phyloP scores from a whole-genome alignment of 495 filamentous ascomycete species.

The Tuber magnatum region DNA sequence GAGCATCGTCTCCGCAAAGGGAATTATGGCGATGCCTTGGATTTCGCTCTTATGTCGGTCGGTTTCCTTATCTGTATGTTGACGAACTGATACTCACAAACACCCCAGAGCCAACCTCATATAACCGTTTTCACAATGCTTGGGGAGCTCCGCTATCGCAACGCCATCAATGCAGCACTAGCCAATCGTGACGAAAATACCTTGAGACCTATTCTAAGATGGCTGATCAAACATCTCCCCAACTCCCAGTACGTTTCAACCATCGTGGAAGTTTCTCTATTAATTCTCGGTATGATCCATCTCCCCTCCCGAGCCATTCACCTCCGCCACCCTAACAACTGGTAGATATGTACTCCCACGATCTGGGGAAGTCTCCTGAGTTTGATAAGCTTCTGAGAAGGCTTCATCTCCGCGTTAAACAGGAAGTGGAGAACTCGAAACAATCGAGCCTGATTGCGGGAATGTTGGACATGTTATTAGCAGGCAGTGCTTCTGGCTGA shows the following conservation, averaged over 20 bases:
- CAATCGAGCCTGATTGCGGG: conserved; percentile 68
- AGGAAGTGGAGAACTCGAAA: conserved; percentile 73
- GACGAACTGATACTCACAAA: background rate
- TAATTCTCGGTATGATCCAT: conserved; percentile 50
- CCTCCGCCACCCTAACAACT: background rate
- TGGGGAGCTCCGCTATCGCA: conserved; percentile 76
- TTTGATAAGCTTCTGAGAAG: conserved; percentile 59
- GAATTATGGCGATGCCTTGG: conserved; percentile 67
- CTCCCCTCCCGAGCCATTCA: background rate
- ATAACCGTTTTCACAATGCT: conserved; percentile 65
- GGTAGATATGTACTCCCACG: conserved; percentile 71
- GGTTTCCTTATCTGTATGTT: background rate
- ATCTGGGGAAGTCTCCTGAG: conserved; percentile 64
- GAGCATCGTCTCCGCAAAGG: conserved; percentile 72
- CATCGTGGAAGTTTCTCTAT: conserved; percentile 69
- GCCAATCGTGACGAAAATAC: conserved; percentile 73
- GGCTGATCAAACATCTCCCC: conserved; percentile 68
- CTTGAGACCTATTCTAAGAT: conserved; percentile 72
- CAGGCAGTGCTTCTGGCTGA: conserved; percentile 19
- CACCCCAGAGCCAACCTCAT: conserved; percentile 48
- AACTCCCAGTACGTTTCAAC: conserved; percentile 71
- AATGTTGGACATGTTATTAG: conserved; percentile 72
- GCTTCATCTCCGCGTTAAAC: conserved; percentile 60
- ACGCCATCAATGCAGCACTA: conserved; percentile 73
- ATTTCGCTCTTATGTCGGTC: conserved; percentile 59